Conservation (phyloP, 164 flowering plant species). For the Magnolia changhungtana region DNA sequence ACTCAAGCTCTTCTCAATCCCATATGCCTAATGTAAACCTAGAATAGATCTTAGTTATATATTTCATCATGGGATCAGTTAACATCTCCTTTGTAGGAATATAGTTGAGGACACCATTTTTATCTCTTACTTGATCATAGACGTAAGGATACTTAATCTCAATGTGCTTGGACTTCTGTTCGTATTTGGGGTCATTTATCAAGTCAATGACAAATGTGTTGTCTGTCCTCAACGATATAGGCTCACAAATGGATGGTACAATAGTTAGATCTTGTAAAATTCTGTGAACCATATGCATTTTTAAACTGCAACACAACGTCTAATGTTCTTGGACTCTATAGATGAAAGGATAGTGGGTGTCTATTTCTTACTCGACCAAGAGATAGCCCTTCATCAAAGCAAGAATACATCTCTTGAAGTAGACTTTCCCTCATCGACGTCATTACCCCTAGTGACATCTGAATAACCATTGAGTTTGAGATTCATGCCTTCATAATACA, state of each 20-base stretch:
- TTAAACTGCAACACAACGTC: no score
- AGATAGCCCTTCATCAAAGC: no score
- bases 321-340: no score
- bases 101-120: background rate
- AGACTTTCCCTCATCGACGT: no score
- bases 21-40: background rate
- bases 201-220: background rate
- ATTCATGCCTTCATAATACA: no score
- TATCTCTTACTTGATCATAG: background rate
- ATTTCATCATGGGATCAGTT: background rate
- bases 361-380: no score
- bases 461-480: no score
- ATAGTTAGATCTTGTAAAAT: background rate
- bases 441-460: no score
- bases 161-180: background rate
- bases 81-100: background rate
- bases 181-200: background rate
- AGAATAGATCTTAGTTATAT: background rate
- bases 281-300: background rate
- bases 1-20: background rate
- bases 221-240: background rate
- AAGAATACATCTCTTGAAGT: no score
- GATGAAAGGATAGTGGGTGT: no score
- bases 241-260: background rate
- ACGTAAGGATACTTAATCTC: no score